Base-by-base conservation (phyloP, 169 alveolate species). In the Plasmodium inui region DNA sequence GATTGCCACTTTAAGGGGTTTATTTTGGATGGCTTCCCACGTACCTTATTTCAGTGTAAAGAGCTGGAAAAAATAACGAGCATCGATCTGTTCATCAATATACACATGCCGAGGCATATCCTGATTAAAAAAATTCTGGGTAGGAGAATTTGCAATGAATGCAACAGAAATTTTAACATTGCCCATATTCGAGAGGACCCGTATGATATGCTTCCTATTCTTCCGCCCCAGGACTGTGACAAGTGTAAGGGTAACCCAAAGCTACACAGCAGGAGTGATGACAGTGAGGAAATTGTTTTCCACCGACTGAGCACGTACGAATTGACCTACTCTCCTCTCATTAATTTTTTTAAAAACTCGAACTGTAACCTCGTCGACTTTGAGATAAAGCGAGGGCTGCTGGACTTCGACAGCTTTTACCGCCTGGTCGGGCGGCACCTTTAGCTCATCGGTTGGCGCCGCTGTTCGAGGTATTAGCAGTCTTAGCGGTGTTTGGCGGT, bases 1-100 rank as follows among this genome's bases (percentile, higher is more conserved):
- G 14, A 67, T 19, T 5, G 26, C 32, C 4, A 82, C 34, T 86
- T 55, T 55, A 86, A 86, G 61, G 93, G 93, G 44, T 86, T 86
- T 34, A 86, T 86, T 53, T 86, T 86, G 81, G 93, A 86, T 76
- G 93, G 93, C 5, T 86, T 74, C 9, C 93, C 93, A 50, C 57
- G 93, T 53, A 86, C 74, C 76, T 32, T 86, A 34, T 50, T 22
- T 30, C 93, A 86, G 80, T 76, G 93, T 70, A 50, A 70, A 22
- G 82, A 86, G 61, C 70, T 86, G 55, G 71, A 17, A 9, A 76
- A 86, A 55, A 86, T 86, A 14, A 86, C 93, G 9, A 44, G 14
- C 41, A 86, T 86, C 0, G 93, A 86, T 76, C 44, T 86, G 80
- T 86, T 86, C 80, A 41, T 86, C 14, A 86, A 86, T 41, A 86